A percentile compares a stretch with the other conserved stretches of the same genome.
Evolutionary conservation across 495 filamentous ascomycete species (phyloP).

Genomic region (Thermothielavioides terrestris): DNA sequence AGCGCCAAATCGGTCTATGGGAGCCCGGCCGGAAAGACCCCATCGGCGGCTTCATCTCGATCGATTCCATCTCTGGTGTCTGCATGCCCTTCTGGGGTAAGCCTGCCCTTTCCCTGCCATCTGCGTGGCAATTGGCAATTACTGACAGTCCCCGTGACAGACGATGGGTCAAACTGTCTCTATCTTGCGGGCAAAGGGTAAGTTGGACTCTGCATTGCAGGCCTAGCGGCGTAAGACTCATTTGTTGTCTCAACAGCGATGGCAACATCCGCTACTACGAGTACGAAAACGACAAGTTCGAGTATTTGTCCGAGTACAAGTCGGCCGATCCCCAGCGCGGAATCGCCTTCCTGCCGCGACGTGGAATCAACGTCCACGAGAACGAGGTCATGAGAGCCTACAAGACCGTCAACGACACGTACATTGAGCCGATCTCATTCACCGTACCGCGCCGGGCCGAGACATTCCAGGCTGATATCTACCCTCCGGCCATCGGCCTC

Average conservation of each 20-base stretch:
- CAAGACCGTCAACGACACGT: constrained; percentile 90
- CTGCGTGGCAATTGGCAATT: constrained; percentile 22
- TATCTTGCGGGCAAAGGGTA: constrained; percentile 96
- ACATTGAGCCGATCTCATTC: constrained; percentile 95
- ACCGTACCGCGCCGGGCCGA: constrained; percentile 93
- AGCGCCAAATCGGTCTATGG: constrained; percentile 92
- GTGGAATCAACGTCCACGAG: constrained; percentile 90
- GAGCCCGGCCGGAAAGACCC: constrained; percentile 80
- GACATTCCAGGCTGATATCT: constrained; percentile 95
- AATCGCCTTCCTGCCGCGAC: constrained; percentile 89
- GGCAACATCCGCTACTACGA: constrained; percentile 99
- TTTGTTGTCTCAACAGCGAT: constrained; percentile 57
- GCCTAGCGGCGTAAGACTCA: neutral
- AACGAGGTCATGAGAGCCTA: constrained; percentile 93
- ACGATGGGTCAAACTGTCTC: constrained; percentile 85
- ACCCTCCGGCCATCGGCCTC: constrained; percentile 67
- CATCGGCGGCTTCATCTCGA: constrained; percentile 74
- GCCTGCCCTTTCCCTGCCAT: neutral
- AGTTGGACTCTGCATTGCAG: constrained; percentile 24
- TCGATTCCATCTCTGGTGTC: constrained; percentile 93
- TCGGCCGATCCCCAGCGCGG: constrained; percentile 89
- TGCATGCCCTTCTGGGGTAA: constrained; percentile 98
- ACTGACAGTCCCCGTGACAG: constrained; percentile 23
- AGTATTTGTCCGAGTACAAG: constrained; percentile 92
- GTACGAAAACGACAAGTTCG: constrained; percentile 95